Conservation (phyloP, 2,329 filamentous ascomycete genomes). For the Fusarium sp. region DNA sequence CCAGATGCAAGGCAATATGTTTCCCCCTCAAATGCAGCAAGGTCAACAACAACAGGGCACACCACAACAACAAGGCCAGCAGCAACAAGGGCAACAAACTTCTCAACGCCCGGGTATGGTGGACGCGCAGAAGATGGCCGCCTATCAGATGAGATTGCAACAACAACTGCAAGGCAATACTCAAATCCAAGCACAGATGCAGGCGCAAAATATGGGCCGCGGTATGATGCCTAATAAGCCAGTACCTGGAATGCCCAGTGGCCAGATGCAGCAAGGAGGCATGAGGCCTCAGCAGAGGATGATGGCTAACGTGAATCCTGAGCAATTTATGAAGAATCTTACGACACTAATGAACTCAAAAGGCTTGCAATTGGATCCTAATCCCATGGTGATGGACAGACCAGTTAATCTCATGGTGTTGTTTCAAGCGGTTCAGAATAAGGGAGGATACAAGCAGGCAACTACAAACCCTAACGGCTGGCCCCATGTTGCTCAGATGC, state of each 20-base stretch:
- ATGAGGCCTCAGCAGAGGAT: conserved; percentile 60
- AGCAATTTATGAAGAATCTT: conserved; percentile 79
- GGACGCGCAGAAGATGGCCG: conserved; percentile 76
- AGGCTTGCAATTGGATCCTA: conserved; percentile 75
- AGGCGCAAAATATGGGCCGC: conserved; percentile 53
- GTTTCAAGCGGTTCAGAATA: conserved; percentile 77
- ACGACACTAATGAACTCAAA: conserved; percentile 79
- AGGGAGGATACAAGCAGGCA: conserved; percentile 80
- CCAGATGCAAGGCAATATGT: conserved; percentile 56
- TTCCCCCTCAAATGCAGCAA: conserved; percentile 54
- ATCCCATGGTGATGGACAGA: conserved; percentile 77
- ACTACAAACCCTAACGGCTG: conserved; percentile 75
- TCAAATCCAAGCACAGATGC: conserved; percentile 62
- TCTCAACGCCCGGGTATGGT: conserved; percentile 48
- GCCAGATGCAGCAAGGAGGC: conserved; percentile 60
- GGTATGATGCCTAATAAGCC: conserved; percentile 64
- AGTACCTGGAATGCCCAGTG: conserved; percentile 60
- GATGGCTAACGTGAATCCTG: conserved; percentile 60
- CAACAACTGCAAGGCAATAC: conserved; percentile 71
- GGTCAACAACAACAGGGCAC: conserved; percentile 54
- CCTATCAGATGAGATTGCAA: conserved; percentile 86
- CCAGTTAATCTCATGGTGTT: conserved; percentile 78
- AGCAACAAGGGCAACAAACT: conserved; percentile 46
- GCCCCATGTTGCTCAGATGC: conserved; percentile 72
- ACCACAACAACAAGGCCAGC: conserved; percentile 50